phyloP scores from a whole-genome alignment of 75 land plant species.

The Adiantum capillusveneris region DNA sequence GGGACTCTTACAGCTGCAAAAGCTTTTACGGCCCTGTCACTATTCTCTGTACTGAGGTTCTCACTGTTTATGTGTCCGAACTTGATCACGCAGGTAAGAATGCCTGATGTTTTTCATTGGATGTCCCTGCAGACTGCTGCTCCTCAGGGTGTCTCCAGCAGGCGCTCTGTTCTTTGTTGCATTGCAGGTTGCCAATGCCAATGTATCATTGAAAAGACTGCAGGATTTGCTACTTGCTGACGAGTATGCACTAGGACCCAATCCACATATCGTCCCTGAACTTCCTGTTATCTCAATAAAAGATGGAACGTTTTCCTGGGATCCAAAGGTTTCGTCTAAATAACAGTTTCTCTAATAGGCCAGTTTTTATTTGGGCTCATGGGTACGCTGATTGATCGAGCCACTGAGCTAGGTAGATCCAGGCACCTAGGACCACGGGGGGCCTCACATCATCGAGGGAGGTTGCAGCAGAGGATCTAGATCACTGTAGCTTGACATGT shows the following conservation, averaged over 20 bases:
- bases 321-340: constrained; percentile 70
- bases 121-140: not conserved
- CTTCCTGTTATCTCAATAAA: constrained; percentile 74
- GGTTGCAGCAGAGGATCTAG: too few species aligned
- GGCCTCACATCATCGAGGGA: too few species aligned
- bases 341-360: too few species aligned
- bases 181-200: constrained; percentile 43
- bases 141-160: not conserved
- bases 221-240: constrained; percentile 73
- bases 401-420: too few species aligned
- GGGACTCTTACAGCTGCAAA: constrained; percentile 85
- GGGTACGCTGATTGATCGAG: too few species aligned
- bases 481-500: too few species aligned
- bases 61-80: constrained; percentile 88
- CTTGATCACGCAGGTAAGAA: constrained; percentile 71
- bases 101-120: not conserved
- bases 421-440: too few species aligned
- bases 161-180: too few species aligned
- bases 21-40: constrained; percentile 89
- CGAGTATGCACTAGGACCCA: constrained; percentile 59
- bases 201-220: constrained; percentile 76
- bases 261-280: constrained; percentile 61
- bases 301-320: constrained; percentile 87
- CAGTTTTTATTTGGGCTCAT: too few species aligned
- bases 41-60: constrained; percentile 84